Evolutionary conservation across 2,329 filamentous ascomycete genomes (phyloP).

Genomic region (Nemania sp.): DNA sequence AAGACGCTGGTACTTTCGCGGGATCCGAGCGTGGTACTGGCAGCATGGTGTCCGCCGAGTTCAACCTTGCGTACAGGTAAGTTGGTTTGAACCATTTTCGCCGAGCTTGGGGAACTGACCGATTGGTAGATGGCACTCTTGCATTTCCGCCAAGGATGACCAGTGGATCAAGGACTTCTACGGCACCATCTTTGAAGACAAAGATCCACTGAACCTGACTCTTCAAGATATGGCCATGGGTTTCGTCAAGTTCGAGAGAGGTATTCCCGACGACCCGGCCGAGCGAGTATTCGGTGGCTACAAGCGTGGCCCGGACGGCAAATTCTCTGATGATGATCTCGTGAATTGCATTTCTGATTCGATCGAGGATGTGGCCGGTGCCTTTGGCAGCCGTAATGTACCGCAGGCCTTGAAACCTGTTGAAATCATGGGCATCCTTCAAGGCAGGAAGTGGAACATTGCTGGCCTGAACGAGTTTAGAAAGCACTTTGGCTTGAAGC

Average conservation of each 20-base stretch:
- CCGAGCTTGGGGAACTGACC: conserved; percentile 1
- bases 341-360: conserved; percentile 81
- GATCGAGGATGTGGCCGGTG: conserved; percentile 81
- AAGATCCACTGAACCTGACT: conserved; percentile 67
- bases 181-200: conserved; percentile 67
- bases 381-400: conserved; percentile 79
- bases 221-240: conserved; percentile 71
- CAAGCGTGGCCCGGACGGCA: conserved; percentile 73
- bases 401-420: conserved; percentile 79
- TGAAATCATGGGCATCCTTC: conserved; percentile 84
- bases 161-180: conserved; percentile 82
- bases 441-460: conserved; percentile 80
- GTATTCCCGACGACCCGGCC: conserved; percentile 73
- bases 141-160: conserved; percentile 80
- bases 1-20: conserved; percentile 63
- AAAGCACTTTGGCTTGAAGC: conserved; percentile 81
- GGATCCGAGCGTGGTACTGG: conserved; percentile 78
- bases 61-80: conserved; percentile 86
- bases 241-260: conserved; percentile 71
- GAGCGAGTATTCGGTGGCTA: conserved; percentile 77
- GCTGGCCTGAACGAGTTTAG: conserved; percentile 87
- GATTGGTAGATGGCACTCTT: conserved; percentile 72
- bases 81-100: neutral
- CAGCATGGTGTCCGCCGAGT: conserved; percentile 87
- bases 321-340: conserved; percentile 80